Evolutionary conservation across 805 yeast species (phyloP).

Genomic region (Candida wancherniae): DNA sequence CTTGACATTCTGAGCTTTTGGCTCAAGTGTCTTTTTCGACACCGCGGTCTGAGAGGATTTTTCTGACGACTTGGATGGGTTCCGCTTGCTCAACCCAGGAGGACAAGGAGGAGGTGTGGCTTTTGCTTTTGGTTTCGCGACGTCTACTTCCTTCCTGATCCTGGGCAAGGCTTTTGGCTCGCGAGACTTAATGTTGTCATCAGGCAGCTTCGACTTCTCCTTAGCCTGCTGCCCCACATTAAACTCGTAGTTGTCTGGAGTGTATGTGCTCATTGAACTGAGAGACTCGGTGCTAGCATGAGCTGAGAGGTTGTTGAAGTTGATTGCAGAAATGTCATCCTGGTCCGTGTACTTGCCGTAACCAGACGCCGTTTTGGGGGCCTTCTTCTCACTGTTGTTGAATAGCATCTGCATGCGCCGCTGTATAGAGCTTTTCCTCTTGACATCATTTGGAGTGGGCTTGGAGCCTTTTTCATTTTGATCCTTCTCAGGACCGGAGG

Average conservation of each 20-base stretch:
- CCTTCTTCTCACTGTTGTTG: constrained; percentile 31
- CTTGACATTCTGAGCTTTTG: constrained; percentile 1
- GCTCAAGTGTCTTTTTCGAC: neutral
- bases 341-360: constrained; percentile 70
- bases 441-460: neutral
- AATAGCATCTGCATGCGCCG: constrained; percentile 50
- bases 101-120: constrained; percentile 38
- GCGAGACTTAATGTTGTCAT: too few relatives aligned
- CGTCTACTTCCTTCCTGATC: too few relatives aligned
- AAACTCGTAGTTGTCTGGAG: constrained; percentile 9
- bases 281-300: constrained; percentile 24
- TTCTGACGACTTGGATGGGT: constrained; percentile 3
- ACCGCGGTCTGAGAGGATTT: neutral
- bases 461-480: constrained; percentile 6
- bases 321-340: constrained; percentile 18
- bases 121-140: constrained; percentile 1
- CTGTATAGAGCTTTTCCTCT: constrained; percentile 41
- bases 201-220: too few relatives aligned
- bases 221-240: neutral
- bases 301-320: constrained; percentile 22
- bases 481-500: constrained; percentile 6
- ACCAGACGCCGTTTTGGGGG: constrained; percentile 68
- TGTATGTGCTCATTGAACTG: constrained; percentile 1
- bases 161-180: too few relatives aligned
- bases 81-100: constrained; percentile 13